These are phyloP conservation scores for Globisporangium abappressorium DNA, from an alignment of 352 stramenopile species.

Conservation along the genomic window DNA sequence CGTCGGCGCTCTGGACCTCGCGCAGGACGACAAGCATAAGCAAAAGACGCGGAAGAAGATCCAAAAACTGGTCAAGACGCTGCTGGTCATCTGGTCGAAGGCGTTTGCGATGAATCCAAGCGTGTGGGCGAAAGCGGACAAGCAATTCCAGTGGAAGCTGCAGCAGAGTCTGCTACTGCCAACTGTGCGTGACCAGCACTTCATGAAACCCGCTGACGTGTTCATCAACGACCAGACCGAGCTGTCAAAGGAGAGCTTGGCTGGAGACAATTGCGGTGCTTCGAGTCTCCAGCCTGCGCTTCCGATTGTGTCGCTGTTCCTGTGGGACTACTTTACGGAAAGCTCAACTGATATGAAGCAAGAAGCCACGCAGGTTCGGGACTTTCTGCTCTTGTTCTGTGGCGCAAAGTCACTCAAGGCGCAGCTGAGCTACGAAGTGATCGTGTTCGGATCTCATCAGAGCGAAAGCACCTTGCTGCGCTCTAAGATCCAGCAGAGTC, in stretches of 20 bases:
- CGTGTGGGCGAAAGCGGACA: conserved; percentile 12
- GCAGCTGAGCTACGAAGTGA: conserved; percentile 50
- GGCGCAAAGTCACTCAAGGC: conserved; percentile 49
- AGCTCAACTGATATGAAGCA: background rate
- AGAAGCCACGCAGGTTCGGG: conserved; percentile 16
- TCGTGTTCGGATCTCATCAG: conserved; percentile 34
- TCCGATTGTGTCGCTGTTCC: conserved; percentile 50
- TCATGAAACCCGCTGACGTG: conserved; percentile 29
- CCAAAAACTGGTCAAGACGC: conserved; percentile 14
- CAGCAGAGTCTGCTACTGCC: conserved; percentile 35
- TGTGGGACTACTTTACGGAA: conserved; percentile 43
- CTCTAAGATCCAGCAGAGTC: conserved; percentile 19
- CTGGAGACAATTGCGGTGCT: background rate
- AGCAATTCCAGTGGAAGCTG: conserved; percentile 22
- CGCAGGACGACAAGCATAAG: conserved; percentile 9
- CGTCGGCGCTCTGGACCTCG: background rate
- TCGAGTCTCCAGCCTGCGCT: conserved; percentile 17
- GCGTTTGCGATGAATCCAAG: conserved; percentile 12
- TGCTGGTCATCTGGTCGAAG: conserved; percentile 17
- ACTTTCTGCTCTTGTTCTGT: conserved; percentile 45
- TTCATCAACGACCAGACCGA: conserved; percentile 71
- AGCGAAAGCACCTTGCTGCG: conserved; percentile 27
- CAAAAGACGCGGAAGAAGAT: conserved; percentile 15
- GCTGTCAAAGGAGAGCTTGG: conserved; percentile 31
- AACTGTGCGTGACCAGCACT: conserved; percentile 19